These are phyloP conservation scores for Xylaria cubensis DNA, from an alignment of 495 filamentous ascomycete species.

Conservation along the genomic window DNA sequence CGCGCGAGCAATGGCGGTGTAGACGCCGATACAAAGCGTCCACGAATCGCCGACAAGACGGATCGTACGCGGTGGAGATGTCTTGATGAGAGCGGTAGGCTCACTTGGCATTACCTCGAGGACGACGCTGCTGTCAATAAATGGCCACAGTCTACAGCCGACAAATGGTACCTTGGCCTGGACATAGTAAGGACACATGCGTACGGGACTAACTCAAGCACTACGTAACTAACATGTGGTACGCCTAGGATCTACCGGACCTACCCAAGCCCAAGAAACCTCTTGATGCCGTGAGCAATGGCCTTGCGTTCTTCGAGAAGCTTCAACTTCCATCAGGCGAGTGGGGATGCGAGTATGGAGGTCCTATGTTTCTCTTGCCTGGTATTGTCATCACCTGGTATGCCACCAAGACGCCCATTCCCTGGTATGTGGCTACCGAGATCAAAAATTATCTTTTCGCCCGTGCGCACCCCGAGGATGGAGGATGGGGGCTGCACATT, in stretches of 20 bases:
- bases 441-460: constrained; percentile 94
- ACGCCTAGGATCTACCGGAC: constrained; percentile 68
- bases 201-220: constrained; percentile 20
- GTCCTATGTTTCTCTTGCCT: constrained; percentile 84
- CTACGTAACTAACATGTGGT: neutral
- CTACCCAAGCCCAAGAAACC: constrained; percentile 75
- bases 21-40: constrained; percentile 41
- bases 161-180: constrained; percentile 84
- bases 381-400: constrained; percentile 88
- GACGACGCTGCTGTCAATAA: constrained; percentile 72
- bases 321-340: constrained; percentile 88
- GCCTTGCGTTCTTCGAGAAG: constrained; percentile 85
- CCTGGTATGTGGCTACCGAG: constrained; percentile 79
- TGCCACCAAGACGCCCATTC: constrained; percentile 87
- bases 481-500: constrained; percentile 96
- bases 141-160: constrained; percentile 86
- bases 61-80: constrained; percentile 86
- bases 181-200: constrained; percentile 57
- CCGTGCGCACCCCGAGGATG: constrained; percentile 84
- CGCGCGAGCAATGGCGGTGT: constrained; percentile 35
- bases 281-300: constrained; percentile 79
- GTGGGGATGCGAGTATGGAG: constrained; percentile 98
- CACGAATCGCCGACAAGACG: constrained; percentile 59
- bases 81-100: constrained; percentile 78
- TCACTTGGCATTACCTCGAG: constrained; percentile 93